These are phyloP conservation scores for Insectozyma bohioensis DNA, from an alignment of 1,139 yeast genomes.

Conservation along the genomic window DNA sequence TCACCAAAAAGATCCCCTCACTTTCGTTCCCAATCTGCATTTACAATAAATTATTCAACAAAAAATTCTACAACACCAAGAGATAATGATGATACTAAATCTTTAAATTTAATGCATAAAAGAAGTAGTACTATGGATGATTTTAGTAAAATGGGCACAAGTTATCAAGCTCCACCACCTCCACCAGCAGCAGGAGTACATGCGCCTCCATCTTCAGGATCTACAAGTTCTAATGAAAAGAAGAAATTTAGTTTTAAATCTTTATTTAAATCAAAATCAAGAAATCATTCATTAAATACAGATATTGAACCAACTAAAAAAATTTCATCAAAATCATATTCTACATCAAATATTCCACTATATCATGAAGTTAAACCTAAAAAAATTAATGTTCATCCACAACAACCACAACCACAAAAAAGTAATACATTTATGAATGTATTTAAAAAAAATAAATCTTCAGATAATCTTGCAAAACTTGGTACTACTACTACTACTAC, in stretches of 20 bases:
- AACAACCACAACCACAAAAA: conserved; percentile 4
- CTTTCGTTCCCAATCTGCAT: conserved; percentile 31
- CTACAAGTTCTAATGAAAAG: conserved; percentile 20
- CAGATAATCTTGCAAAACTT: conserved; percentile 22
- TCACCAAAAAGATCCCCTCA: conserved; percentile 27
- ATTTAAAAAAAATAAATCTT: conserved; percentile 26
- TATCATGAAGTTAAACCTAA: conserved; percentile 1
- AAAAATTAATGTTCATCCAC: conserved; percentile 1
- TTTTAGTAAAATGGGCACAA: conserved; percentile 9
- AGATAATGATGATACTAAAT: background rate
- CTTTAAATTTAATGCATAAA: conserved; percentile 17
- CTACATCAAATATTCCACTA: conserved; percentile 28
- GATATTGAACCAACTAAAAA: conserved; percentile 12
- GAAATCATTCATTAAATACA: conserved; percentile 24
- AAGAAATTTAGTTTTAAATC: conserved; percentile 43
- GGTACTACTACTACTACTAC: conserved; percentile 5
- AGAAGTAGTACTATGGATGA: conserved; percentile 26
- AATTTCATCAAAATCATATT: conserved; percentile 26
- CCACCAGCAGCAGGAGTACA: conserved; percentile 5
- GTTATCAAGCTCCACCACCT: conserved; percentile 2
- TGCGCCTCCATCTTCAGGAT: too few species aligned
- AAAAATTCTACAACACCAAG: conserved; percentile 7
- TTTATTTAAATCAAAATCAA: conserved; percentile 38
- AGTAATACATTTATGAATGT: conserved; percentile 20
- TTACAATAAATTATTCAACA: conserved; percentile 21